Conservation (phyloP, 441 rosid genomes). For the Gossypium aridum region DNA sequence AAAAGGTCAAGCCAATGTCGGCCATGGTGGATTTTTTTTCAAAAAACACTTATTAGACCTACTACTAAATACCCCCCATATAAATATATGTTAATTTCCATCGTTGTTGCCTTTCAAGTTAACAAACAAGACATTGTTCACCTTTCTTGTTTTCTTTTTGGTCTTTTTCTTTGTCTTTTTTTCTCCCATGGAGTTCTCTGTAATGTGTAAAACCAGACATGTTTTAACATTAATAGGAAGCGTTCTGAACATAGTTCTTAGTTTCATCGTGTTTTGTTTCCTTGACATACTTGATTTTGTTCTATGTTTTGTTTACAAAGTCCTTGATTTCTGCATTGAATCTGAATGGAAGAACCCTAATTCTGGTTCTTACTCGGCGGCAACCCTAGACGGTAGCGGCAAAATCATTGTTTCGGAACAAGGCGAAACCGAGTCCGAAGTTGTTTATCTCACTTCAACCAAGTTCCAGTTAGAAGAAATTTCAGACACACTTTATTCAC, state of each 20-base stretch:
- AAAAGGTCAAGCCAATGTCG: not conserved
- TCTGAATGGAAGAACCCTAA: constrained; percentile 85
- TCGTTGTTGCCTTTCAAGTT: not conserved
- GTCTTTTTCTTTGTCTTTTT: not conserved
- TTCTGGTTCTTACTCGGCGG: constrained; percentile 67
- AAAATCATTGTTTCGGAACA: constrained; percentile 70
- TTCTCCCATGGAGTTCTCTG: not conserved
- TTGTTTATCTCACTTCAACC: constrained; percentile 48
- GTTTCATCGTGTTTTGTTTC: constrained; percentile 72
- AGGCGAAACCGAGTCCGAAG: constrained; percentile 65
- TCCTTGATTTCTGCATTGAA: constrained; percentile 62
- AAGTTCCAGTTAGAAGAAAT: constrained; percentile 73
- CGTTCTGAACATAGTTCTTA: constrained; percentile 43
- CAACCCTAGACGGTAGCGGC: constrained; percentile 49
- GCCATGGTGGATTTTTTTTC: not conserved
- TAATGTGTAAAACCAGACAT: constrained; percentile 28
- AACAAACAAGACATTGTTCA: not conserved
- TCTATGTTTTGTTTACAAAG: constrained; percentile 61
- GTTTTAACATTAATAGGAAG: constrained; percentile 35
- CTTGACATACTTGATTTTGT: constrained; percentile 67
- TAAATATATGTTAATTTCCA: not conserved
- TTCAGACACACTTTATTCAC: constrained; percentile 81
- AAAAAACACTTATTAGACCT: not conserved
- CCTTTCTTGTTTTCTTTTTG: not conserved
- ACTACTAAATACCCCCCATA: too few relatives aligned